Evolutionary conservation across 768 basidiomycete species (phyloP), one percentile per base, ranked within the genome.

Genomic region (Tulasnella calospora): DNA sequence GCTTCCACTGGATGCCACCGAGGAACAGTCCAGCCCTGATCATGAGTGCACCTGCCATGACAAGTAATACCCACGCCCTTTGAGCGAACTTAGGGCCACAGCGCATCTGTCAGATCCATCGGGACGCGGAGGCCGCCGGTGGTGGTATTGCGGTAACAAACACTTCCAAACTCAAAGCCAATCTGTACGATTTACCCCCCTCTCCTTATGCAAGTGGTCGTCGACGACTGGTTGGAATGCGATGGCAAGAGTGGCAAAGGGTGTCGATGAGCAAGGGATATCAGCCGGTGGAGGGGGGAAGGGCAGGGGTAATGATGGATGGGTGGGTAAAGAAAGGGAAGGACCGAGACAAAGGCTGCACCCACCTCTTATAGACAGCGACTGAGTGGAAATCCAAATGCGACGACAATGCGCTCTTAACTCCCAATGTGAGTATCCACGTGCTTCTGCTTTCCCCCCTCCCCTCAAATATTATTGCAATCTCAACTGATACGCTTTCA

Each of bases 371-470:
- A 67, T 67, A 67, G 61, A 44, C 27, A 2, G 30, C 13, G 61
- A 67, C 7, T 27, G 27, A 67, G 33, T 13, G 2, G 30, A 67
- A 33, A 33, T 33, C 61, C 61, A 30, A 67, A 33, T 30, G 3
- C 4, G 61, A 67, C 61, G 61, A 67, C 61, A 67, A 67, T 67
- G 61, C 61, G 61, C 61, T 30, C 61, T 67, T 67, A 67, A 67
- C 61, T 13, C 61, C 27, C 33, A 5, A 67, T 15, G 33, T 67
- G 9, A 30, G 61, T 67, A 33, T 67, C 13, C n/a, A 33, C 33
- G n/a, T 27, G 33, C 30, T 17, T n/a, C n/a, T 1, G 38, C 38
- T 61, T n/a, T n/a, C 9, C 23, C 61, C 30, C 9, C 23, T 27
- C 30, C 61, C 30, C 17, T 33, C 61, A 5, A 5, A 67, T 67